These are phyloP conservation scores for Leptographium galeiforme DNA, from an alignment of 2,329 filamentous ascomycete genomes.

Conservation along the genomic window DNA sequence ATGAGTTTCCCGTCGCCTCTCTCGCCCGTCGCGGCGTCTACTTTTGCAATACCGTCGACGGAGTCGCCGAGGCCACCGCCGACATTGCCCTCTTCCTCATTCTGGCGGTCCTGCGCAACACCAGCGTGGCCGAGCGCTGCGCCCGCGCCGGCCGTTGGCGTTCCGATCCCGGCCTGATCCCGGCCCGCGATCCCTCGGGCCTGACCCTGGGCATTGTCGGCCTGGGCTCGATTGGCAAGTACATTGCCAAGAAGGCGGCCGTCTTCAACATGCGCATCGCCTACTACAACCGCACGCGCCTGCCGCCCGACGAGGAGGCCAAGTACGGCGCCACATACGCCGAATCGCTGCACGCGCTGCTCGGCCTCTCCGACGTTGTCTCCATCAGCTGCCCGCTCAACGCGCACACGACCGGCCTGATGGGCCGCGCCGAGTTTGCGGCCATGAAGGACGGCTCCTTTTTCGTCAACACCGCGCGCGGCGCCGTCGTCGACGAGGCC, in stretches of 20 bases:
- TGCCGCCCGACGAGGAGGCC: constrained; percentile 21
- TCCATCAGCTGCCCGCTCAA: constrained; percentile 27
- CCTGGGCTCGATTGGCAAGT: constrained; percentile 32
- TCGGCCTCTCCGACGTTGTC: constrained; percentile 27
- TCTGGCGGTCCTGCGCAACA: constrained; percentile 24
- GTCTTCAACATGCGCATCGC: constrained; percentile 29
- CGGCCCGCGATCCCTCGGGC: constrained; percentile 26
- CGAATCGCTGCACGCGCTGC: constrained; percentile 23
- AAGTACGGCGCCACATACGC: constrained; percentile 23
- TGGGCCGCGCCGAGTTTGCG: constrained; percentile 1
- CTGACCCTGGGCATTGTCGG: constrained; percentile 34
- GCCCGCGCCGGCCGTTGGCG: constrained; percentile 25
- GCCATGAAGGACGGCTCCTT: constrained; percentile 21
- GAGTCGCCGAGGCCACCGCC: constrained; percentile 31
- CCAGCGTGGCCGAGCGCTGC: constrained; percentile 23
- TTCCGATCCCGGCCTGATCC: constrained; percentile 16
- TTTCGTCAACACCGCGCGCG: constrained; percentile 6
- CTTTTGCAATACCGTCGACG: constrained; percentile 41
- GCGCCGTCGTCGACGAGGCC: constrained; percentile 6
- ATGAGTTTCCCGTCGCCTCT: constrained; percentile 31
- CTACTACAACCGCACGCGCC: constrained; percentile 27
- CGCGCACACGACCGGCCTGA: constrained; percentile 20
- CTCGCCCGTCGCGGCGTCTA: constrained; percentile 28
- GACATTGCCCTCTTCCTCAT: constrained; percentile 18
- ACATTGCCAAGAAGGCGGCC: constrained; percentile 24